phyloP scores from a whole-genome alignment of 768 basidiomycete species.

The Hydnum rufescens region DNA sequence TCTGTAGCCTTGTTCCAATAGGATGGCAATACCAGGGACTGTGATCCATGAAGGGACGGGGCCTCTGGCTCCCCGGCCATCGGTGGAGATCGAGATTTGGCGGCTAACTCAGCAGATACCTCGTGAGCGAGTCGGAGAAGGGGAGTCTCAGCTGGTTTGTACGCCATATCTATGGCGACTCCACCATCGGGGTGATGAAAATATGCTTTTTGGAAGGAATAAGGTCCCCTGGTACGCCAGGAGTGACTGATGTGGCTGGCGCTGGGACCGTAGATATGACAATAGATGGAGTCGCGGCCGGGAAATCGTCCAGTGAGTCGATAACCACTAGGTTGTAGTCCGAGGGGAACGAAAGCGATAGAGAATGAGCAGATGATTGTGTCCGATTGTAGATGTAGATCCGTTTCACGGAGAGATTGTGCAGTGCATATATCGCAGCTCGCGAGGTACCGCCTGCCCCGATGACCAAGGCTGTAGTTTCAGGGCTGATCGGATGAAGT shows the following conservation, averaged over 20 bases:
- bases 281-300: slow-evolving; percentile 28
- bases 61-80: background rate
- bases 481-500: slow-evolving; percentile 12
- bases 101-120: slow-evolving; percentile 13
- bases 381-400: slow-evolving; percentile 89
- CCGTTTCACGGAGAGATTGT: slow-evolving; percentile 38
- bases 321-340: slow-evolving; percentile 40
- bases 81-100: background rate
- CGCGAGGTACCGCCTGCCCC: slow-evolving; percentile 92
- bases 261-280: slow-evolving; percentile 84
- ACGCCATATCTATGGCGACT: slow-evolving; percentile 85
- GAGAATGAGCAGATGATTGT: slow-evolving; percentile 40
- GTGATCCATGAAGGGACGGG: slow-evolving; percentile 33
- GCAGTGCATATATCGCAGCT: slow-evolving; percentile 81
- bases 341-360: slow-evolving; percentile 48
- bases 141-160: slow-evolving; percentile 73
- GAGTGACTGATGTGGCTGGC: slow-evolving; percentile 29
- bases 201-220: slow-evolving; percentile 34
- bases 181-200: slow-evolving; percentile 40
- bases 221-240: slow-evolving; percentile 20
- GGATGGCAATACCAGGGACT: slow-evolving; percentile 65
- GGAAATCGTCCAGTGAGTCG: slow-evolving; percentile 35
- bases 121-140: slow-evolving; percentile 46
- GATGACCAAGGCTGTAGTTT: slow-evolving; percentile 54
- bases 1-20: slow-evolving; percentile 74